Evolutionary conservation across 257 asterid genomes (phyloP).

Genomic region (Solanum gracilifrons): DNA sequence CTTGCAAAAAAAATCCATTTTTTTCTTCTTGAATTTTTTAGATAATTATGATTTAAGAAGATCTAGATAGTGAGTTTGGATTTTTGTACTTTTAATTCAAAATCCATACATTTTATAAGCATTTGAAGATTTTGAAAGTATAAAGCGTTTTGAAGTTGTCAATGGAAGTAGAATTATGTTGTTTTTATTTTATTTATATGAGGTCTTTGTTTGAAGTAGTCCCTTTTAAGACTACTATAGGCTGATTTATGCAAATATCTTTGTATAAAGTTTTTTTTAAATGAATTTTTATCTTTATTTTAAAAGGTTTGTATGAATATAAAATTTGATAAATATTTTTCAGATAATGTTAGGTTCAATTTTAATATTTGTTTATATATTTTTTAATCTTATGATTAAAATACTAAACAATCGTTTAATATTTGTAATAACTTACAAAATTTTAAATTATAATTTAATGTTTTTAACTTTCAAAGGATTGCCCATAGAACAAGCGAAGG

Average conservation of each 20-base stretch:
- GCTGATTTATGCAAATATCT: background rate
- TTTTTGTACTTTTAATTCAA: background rate
- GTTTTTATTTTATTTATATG: background rate
- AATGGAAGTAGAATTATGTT: background rate
- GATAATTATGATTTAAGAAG: background rate
- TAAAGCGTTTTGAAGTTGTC: background rate
- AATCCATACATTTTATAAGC: background rate
- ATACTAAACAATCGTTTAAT: no score
- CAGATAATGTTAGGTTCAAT: no score
- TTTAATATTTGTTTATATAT: no score
- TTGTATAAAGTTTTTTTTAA: background rate
- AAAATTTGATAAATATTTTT: no score
- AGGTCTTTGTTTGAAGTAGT: background rate
- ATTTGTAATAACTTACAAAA: no score
- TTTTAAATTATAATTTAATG: no score
- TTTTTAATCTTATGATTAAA: no score
- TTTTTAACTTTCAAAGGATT: no score
- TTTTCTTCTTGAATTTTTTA: no score
- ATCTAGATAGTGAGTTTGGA: background rate
- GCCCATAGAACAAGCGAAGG: no score
- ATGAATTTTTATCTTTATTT: background rate
- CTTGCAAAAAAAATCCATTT: conserved; percentile 3
- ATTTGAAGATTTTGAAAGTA: background rate
- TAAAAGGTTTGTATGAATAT: background rate
- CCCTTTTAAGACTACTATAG: background rate